Evolutionary conservation across 805 yeast species (phyloP), one percentile per base, ranked within the genome.

Genomic region (Starmera dryadoides): DNA sequence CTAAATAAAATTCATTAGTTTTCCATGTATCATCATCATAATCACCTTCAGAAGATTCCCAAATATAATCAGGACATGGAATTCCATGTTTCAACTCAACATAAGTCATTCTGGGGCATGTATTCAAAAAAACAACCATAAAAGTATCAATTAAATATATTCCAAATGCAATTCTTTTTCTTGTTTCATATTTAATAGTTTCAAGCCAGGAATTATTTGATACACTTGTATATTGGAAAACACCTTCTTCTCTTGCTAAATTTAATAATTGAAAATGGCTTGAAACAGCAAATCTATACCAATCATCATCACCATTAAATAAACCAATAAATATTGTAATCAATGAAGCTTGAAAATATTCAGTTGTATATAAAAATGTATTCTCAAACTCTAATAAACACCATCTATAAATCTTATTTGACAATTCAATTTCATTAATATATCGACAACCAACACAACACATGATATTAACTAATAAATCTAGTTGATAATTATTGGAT

Each of bases 201-300:
- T 22, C 25, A 7, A 22, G 7, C 25, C 25, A 22, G 10, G 25
- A 8, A 8, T 8, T 7, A 10, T 22, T 22, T 22, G 25, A 8
- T 22, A 22, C 10, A 22, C 10, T 10, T 22, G 25, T 21, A 22
- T 33, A 20, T 22, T 33, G 35, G 17, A 33, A 33, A 16, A 33
- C 20, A n/a, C 35, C 35, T 20, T 33, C 17, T 21, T 33, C 35
- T 16, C 35, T 33, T 11, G 35, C 35, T 6, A 33, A 20, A 16
- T 26, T 5, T 10, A 33, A 5, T 4, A 33, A n/a, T 33, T 33
- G 35, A 12, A 33, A 33, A 22, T 33, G 35, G 3, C 8, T 33
- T 4, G 9, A 5, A 4, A 33, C 4, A n/a, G 35, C 19, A 16
- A 17, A 21, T 20, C 17, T 22, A 22, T 21, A 33, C 28, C 19